These are phyloP conservation scores for Dendrobium huoshanense DNA, from an alignment of 106 monocot species.

Conservation along the genomic window DNA sequence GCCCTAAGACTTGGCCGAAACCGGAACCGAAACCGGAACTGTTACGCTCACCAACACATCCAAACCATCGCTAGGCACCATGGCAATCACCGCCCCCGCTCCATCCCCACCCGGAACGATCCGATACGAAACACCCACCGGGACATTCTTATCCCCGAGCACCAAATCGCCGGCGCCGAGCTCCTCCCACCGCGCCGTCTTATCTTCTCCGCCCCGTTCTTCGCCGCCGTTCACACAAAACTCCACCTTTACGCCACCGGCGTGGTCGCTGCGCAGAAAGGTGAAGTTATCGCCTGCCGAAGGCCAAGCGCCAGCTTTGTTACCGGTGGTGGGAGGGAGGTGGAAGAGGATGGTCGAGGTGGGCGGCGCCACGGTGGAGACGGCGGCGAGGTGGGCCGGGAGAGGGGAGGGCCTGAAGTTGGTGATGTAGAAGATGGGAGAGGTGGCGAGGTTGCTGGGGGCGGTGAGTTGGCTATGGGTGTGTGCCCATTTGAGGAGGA, in stretches of 20 bases:
- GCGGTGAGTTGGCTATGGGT: constrained; percentile 27
- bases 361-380: neutral
- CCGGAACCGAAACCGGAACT: neutral
- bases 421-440: constrained; percentile 31
- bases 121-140: constrained; percentile 29
- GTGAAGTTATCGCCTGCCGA: neutral
- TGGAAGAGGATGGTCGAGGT: constrained; percentile 32
- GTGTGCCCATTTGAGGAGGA: constrained; percentile 41
- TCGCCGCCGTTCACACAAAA: neutral
- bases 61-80: neutral
- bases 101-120: constrained; percentile 27
- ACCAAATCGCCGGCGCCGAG: constrained; percentile 25
- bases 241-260: constrained; percentile 9
- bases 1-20: neutral
- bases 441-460: constrained; percentile 9
- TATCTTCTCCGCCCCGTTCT: neutral
- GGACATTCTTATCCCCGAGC: constrained; percentile 23
- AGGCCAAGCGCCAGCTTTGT: neutral
- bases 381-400: constrained; percentile 19
- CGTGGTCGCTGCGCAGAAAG: neutral
- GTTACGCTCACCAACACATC: constrained; percentile 30
- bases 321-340: neutral
- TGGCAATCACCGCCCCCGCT: constrained; percentile 21
- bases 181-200: constrained; percentile 13
- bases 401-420: constrained; percentile 28